phyloP scores from a whole-genome alignment of 2,329 filamentous ascomycete species.

The Pyricularia grisea region DNA sequence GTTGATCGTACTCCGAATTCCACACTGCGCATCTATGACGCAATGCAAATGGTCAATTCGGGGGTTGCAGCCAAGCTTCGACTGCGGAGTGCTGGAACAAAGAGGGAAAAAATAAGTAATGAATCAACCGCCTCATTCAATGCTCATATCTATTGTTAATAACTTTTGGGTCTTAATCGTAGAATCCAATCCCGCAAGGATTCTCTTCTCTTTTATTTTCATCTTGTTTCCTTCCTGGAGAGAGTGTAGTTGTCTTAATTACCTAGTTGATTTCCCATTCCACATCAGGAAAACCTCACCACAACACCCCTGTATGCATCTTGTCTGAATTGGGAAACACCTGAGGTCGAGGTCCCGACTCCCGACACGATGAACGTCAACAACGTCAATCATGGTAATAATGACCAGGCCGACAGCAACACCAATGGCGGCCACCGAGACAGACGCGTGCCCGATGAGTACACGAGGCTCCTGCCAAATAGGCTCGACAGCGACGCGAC shows the following conservation, averaged over 20 bases:
- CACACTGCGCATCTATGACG: neutral
- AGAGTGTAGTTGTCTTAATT: neutral
- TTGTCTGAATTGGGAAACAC: neutral
- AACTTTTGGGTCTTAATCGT: neutral
- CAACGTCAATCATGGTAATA: neutral
- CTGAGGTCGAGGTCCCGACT: neutral
- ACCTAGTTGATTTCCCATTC: neutral
- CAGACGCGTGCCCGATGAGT: conserved; percentile 32
- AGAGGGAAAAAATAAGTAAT: neutral
- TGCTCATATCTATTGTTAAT: neutral
- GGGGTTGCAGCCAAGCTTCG: neutral
- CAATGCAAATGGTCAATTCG: neutral
- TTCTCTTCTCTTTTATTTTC: neutral
- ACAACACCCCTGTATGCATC: neutral
- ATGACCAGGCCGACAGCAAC: neutral
- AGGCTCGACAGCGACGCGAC: conserved; percentile 39
- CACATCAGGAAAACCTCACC: neutral
- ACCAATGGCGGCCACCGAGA: neutral
- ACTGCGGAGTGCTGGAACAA: neutral
- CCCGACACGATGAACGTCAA: neutral
- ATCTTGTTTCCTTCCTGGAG: neutral
- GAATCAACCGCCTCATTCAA: neutral
- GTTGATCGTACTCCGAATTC: neutral
- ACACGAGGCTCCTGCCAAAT: conserved; percentile 60
- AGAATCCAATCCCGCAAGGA: neutral